Evolutionary conservation across 352 stramenopile species (phyloP), one percentile per base, ranked within the genome.

Genomic region (Pythium plurisporium): DNA sequence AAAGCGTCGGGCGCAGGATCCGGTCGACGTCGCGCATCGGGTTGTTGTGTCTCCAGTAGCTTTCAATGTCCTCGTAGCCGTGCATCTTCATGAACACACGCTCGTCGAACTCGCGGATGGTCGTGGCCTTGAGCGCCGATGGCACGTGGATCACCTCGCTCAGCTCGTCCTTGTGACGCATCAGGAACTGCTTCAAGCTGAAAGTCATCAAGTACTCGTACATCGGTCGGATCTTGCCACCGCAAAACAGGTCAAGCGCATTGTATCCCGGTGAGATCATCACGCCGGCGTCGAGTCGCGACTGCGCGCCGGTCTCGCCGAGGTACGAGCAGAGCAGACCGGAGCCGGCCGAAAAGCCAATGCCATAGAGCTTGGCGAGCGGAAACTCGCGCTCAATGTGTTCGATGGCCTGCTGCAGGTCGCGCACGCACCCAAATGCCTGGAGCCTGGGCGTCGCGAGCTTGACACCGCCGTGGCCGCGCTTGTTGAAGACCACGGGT

Each of bases 401-500:
- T 2, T 36, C 40, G 36, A 93, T 84, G 1, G 74, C 82, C 37
- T 79, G 44, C 29, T 69, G 26, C 19, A 91, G 66, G 45, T 93
- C 82, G 23, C 61, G 56, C 0, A 88, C 74, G 43, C 72, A 86
- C 20, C 82, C 82, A 61, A 91, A 93, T n/a, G 46, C 66, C 50
- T 93, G 82, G 9, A 93, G 67, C 58, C 74, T 86, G 27, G 82
- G 80, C 1, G 79, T 90, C 14, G 74, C 25, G 23, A 93, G 71
- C 40, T 71, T 69, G 45, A 87, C 41, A 3, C 78, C 80, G 22
- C 83, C 83, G 29, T 94, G 83, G 10, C 83, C 83, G 45, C 83
- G 74, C 68, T 94, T 94, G 64, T 91, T 94, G 53, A 91, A 94
- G 20, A 89, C 83, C 8, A 94, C 83, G 5, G 83, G 81, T 3